Base-by-base conservation (phyloP, 208 protist species). In the Lotmaria passim region DNA sequence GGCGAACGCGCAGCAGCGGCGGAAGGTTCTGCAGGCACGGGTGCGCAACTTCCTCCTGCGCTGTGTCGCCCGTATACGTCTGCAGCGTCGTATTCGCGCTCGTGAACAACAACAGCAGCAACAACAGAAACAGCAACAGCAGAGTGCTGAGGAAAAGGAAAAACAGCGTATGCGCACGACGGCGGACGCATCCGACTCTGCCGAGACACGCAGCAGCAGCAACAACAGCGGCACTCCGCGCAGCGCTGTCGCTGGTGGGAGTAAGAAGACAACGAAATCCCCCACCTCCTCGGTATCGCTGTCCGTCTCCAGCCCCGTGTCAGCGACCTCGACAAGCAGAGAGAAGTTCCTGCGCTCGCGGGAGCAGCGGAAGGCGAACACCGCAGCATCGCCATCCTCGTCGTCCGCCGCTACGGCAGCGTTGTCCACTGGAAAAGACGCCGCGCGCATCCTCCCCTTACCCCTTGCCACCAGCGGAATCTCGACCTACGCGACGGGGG, bases 271-370 rank as follows among this genome's bases (percentile, higher is more conserved):
- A 34, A 47, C 28, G 12, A 24, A 43, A 14, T 12, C 14, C 7
- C 1, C 36, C 5, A 39, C 36, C 3, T 52, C 66, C 11, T 21
- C 66, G n/a, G n/a, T n/a, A 3, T 44, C 55, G 6, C 30, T 41
- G 0, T 7, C 62, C 24, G 23, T 39, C 17, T 33, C 23, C 4
- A 33, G 36, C 26, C 43, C 43, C 14, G n/a, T n/a, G n/a, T 28
- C 55, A 3, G 24, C 70, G 23, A n/a, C 57, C 0, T 38, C 75
- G 38, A 79, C 76, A 44, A 80, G 78, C 7, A 78, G 90, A 12
- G 86, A 93, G 65, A 78, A 81, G 31, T 89, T 93, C 69, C 67
- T 89, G 64, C 77, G 74, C 0, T 78, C 80, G 24, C 80, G 73
- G 64, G 85, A 90, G 70, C 89, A 86, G 55, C 86, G 91, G 12